Conservation (phyloP, 768 basidiomycete species). For the Tricholoma hemisulphureum region DNA sequence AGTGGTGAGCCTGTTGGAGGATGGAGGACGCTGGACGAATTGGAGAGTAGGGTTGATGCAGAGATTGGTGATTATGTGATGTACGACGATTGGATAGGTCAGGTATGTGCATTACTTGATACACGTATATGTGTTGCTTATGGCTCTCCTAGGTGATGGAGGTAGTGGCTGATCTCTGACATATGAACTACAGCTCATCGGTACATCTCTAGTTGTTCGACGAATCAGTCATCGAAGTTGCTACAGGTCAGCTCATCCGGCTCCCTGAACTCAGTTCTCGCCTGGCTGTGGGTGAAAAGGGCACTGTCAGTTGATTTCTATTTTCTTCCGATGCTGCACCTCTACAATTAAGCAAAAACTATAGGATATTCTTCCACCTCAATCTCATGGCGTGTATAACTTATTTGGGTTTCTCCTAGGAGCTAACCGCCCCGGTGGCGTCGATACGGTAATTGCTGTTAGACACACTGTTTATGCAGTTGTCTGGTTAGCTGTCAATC, state of each 20-base stretch:
- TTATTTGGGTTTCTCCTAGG: constrained; percentile 48
- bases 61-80: constrained; percentile 82
- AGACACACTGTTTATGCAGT: constrained; percentile 78
- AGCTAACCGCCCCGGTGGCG: constrained; percentile 38
- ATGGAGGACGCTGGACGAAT: constrained; percentile 60
- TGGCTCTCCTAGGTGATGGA: constrained; percentile 61
- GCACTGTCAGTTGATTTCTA: constrained; percentile 48
- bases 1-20: constrained; percentile 55
- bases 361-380: constrained; percentile 67
- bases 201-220: constrained; percentile 65
- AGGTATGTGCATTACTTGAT: constrained; percentile 47
- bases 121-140: background rate
- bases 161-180: constrained; percentile 41
- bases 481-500: constrained; percentile 86
- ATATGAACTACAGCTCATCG: constrained; percentile 8
- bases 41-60: constrained; percentile 56
- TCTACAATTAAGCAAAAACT: constrained; percentile 5
- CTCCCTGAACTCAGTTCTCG: constrained; percentile 78
- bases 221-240: constrained; percentile 71
- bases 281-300: constrained; percentile 72
- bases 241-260: constrained; percentile 61
- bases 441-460: constrained; percentile 69
- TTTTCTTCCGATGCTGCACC: background rate
- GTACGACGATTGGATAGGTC: constrained; percentile 86
- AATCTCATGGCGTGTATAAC: constrained; percentile 42